Evolutionary conservation across 768 basidiomycete species (phyloP).

Genomic region (Podaxis sp.): DNA sequence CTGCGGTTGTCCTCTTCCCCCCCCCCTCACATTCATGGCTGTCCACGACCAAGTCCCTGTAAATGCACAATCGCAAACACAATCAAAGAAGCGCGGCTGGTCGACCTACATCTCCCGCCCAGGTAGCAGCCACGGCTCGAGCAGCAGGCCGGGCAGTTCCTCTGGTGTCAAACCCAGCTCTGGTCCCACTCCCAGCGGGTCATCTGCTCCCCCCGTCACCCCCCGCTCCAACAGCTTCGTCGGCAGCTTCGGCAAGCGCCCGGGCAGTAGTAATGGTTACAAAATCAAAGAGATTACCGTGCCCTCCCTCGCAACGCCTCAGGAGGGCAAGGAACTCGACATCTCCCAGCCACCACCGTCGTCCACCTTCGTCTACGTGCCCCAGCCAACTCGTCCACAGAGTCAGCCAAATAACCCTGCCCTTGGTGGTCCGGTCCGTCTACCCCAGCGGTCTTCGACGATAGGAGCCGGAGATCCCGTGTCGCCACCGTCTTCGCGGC

Average conservation of each 20-base stretch:
- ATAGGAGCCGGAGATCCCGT: neutral
- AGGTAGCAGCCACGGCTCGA: constrained; percentile 25
- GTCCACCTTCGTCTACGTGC: constrained; percentile 1
- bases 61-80: neutral
- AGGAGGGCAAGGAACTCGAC: constrained; percentile 27
- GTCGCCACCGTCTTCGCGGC: constrained; percentile 20
- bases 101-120: constrained; percentile 34
- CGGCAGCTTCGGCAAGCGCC: constrained; percentile 16
- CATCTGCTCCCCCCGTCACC: neutral
- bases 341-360: constrained; percentile 14
- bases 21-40: constrained; percentile 16
- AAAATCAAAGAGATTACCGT: constrained; percentile 19
- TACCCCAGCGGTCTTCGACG: neutral
- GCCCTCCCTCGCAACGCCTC: constrained; percentile 23
- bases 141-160: neutral
- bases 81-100: constrained; percentile 34
- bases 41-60: constrained; percentile 16
- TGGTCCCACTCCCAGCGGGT: neutral
- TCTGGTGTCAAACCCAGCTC: neutral
- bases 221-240: constrained; percentile 9
- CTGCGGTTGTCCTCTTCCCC: constrained; percentile 13
- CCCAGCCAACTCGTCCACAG: neutral
- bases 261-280: constrained; percentile 4
- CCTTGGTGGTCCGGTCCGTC: neutral
- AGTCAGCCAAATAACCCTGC: neutral